Evolutionary conservation across 2,329 filamentous ascomycete species (phyloP), one percentile per base, ranked within the genome.

Genomic region (Alternaria atra): DNA sequence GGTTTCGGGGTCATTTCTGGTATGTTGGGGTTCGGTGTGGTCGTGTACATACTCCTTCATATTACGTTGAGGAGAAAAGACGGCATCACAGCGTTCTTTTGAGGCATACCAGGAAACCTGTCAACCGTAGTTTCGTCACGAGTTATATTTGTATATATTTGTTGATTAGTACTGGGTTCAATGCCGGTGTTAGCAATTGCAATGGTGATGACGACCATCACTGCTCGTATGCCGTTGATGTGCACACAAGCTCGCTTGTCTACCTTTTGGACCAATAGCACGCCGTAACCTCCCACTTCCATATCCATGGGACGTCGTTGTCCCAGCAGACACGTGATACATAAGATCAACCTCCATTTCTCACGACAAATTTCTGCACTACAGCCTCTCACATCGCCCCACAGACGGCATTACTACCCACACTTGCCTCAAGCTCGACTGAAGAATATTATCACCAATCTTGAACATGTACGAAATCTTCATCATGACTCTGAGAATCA

Each of bases 11-110:
- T 60, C 34, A 60, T 60, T 27, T 57, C 53, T 7, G 76, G 68
- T 0, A 75, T 78, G 74, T 52, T 76, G 32, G 75, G 72, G 0
- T 65, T 77, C 23, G 74, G 76, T 20, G 65, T 73, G 20, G 51
- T 55, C 1, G 67, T 75, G 1, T 77, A 77, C 35, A 53, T 71
- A 1, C 62, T 72, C 27, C 71, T 77, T 68, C 74, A 77, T 58
- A 61, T 75, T 32, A 55, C 69, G 10, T 39, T 72, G 10, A 66
- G 71, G 55, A 69, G 67, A 50, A 71, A 70, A 61, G 69, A 72
- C 30, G 72, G 73, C 1, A 43, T 65, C 5, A 52, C 17, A 9
- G 34, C 23, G 6, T 63, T 60, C 40, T 60, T 60, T 34, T 60
- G 55, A 35, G 30, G 5, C 3, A 37, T n/a, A 17, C 3, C 7